Percentiles rank a stretch among this genome's conserved stretches.
Evolutionary conservation across 2,329 filamentous ascomycete species (phyloP).

Genomic region (Geoglossum cookeanum): DNA sequence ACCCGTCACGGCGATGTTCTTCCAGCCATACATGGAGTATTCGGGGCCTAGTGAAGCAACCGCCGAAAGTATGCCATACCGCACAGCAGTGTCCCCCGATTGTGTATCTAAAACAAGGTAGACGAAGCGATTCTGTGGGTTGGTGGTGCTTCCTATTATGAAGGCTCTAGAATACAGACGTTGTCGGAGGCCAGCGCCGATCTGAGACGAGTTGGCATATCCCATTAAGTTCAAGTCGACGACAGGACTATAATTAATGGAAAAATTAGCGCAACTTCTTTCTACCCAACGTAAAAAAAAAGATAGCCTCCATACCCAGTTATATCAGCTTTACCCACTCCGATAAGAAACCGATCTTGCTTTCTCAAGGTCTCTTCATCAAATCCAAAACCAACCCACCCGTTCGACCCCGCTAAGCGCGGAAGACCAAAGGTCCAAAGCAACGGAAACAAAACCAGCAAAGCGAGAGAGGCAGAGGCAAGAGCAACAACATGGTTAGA

Average conservation of each 20-base stretch:
- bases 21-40: conserved; percentile 55
- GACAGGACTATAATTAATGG: conserved; percentile 44
- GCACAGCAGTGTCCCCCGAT: conserved; percentile 73
- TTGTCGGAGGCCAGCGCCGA: conserved; percentile 70
- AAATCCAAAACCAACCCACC: neutral
- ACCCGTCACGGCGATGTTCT: conserved; percentile 76
- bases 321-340: conserved; percentile 53
- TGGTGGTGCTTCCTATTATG: conserved; percentile 52
- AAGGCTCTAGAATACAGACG: conserved; percentile 79
- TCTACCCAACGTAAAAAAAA: neutral
- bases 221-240: conserved; percentile 85
- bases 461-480: neutral
- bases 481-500: neutral
- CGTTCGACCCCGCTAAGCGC: neutral
- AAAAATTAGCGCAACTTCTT: neutral
- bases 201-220: conserved; percentile 70
- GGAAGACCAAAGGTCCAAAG: neutral
- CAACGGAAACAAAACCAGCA: neutral
- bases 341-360: conserved; percentile 38
- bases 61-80: conserved; percentile 68
- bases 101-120: conserved; percentile 79
- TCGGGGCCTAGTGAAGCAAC: conserved; percentile 48
- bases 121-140: conserved; percentile 53
- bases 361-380: conserved; percentile 11
- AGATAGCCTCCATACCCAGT: conserved; percentile 33